These are phyloP conservation scores for Bipolaris bicolor DNA, from an alignment of 2,329 filamentous ascomycete species.

Conservation along the genomic window DNA sequence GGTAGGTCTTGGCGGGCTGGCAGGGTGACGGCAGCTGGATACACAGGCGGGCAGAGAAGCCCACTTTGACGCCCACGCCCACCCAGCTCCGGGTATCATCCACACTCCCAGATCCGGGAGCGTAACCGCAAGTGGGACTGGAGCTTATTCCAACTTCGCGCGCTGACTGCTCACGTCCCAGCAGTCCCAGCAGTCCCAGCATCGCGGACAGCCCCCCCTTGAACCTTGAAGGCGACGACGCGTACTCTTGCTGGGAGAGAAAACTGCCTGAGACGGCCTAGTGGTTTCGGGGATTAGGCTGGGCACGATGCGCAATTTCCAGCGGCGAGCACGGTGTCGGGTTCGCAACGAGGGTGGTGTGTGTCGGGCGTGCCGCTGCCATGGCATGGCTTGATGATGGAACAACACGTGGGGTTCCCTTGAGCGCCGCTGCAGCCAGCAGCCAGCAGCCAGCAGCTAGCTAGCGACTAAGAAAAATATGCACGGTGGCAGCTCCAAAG, in stretches of 20 bases:
- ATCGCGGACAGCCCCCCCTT: background rate
- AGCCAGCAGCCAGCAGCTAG: background rate
- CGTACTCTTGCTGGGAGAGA: background rate
- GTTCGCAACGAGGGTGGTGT: background rate
- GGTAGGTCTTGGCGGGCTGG: constrained; percentile 18
- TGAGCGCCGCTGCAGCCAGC: constrained; percentile 8
- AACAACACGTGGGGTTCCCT: constrained; percentile 33
- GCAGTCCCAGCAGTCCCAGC: background rate
- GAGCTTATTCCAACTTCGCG: constrained; percentile 41
- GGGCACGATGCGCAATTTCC: background rate
- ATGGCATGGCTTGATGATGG: constrained; percentile 10
- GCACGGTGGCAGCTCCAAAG: background rate
- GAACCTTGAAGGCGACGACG: background rate
- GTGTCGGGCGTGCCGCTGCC: background rate
- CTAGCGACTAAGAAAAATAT: background rate
- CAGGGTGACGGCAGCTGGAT: constrained; percentile 20
- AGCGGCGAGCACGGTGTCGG: background rate
- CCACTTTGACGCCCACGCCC: constrained; percentile 31
- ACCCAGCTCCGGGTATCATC: constrained; percentile 30
- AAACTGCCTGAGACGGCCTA: constrained; percentile 4
- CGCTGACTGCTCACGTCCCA: background rate
- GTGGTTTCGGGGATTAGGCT: constrained; percentile 4
- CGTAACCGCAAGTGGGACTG: constrained; percentile 40
- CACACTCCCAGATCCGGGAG: constrained; percentile 31
- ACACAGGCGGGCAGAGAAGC: constrained; percentile 28